phyloP scores from a whole-genome alignment of 768 basidiomycete species.

The Epithele typhae region DNA sequence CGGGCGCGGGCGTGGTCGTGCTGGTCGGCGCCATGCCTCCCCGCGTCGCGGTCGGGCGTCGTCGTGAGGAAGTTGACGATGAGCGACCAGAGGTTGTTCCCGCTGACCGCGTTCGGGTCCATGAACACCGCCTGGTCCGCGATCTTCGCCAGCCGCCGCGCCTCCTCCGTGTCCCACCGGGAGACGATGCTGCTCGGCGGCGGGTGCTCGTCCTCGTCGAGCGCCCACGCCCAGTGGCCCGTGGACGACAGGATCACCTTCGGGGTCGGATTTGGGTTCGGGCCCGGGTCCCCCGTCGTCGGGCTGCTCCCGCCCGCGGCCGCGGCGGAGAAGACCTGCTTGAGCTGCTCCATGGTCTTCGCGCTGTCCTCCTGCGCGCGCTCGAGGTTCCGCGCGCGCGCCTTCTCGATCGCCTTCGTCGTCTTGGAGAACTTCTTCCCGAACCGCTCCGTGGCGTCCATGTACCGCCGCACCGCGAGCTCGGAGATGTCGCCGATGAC shows the following conservation, averaged over 20 bases:
- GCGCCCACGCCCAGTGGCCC: constrained; percentile 84
- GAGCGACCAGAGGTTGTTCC: constrained; percentile 69
- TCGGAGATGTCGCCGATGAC: constrained; percentile 76
- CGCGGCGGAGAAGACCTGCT: constrained; percentile 10
- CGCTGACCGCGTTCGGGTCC: constrained; percentile 53
- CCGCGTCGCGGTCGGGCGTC: constrained; percentile 37
- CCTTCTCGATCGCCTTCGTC: constrained; percentile 55
- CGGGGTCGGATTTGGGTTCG: constrained; percentile 1
- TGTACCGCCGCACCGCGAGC: constrained; percentile 69
- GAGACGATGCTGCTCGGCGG: constrained; percentile 91
- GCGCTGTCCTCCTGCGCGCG: constrained; percentile 61
- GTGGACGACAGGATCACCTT: constrained; percentile 40
- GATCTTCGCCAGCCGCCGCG: constrained; percentile 62
- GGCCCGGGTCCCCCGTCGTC: constrained; percentile 7
- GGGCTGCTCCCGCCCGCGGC: constrained; percentile 22
- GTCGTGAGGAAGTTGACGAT: constrained; percentile 60
- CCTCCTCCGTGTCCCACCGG: constrained; percentile 83
- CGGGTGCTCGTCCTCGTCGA: constrained; percentile 75
- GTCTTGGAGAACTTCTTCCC: constrained; percentile 64
- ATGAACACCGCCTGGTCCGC: constrained; percentile 66
- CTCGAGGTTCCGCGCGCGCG: constrained; percentile 61
- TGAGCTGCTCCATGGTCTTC: constrained; percentile 38
- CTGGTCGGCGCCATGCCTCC: constrained; percentile 4
- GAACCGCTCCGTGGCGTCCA: constrained; percentile 54
- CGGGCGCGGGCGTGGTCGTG: background rate